These are phyloP conservation scores for Trifolium subterraneum DNA, from an alignment of 306 rosid species.

Conservation along the genomic window DNA sequence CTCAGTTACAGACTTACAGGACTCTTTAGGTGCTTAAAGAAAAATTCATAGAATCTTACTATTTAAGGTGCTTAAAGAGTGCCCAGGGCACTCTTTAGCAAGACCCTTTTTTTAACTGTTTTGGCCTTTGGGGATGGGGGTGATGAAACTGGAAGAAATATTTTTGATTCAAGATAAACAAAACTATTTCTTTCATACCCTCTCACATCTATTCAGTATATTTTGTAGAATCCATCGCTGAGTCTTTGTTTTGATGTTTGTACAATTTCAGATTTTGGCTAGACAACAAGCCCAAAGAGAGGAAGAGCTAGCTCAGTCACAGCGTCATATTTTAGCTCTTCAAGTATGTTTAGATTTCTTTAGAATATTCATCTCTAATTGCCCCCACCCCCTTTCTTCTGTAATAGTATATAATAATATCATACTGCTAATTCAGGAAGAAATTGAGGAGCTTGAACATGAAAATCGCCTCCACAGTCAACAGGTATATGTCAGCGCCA, in stretches of 20 bases:
- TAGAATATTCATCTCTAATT: slow-evolving; percentile 26
- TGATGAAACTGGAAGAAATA: slow-evolving; percentile 3
- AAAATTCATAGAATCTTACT: too few species aligned
- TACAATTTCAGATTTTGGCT: slow-evolving; percentile 78
- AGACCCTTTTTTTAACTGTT: background rate
- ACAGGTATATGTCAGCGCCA: slow-evolving; percentile 65
- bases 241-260: slow-evolving; percentile 33
- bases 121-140: background rate
- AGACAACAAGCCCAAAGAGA: slow-evolving; percentile 99
- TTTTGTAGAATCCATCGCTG: slow-evolving; percentile 31
- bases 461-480: slow-evolving; percentile 95
- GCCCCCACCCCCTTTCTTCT: background rate
- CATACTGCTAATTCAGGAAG: slow-evolving; percentile 71
- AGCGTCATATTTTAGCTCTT: slow-evolving; percentile 97
- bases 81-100: too few species aligned
- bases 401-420: slow-evolving; percentile 36
- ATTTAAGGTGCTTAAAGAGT: too few species aligned
- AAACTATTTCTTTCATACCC: slow-evolving; percentile 15
- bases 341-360: slow-evolving; percentile 65
- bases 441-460: slow-evolving; percentile 94
- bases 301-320: slow-evolving; percentile 93
- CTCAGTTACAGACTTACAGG: background rate
- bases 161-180: slow-evolving; percentile 8
- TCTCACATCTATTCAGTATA: slow-evolving; percentile 20
- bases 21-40: too few species aligned